Evolutionary conservation across 495 filamentous ascomycete genomes (phyloP).

Genomic region (Daldinia childiae): DNA sequence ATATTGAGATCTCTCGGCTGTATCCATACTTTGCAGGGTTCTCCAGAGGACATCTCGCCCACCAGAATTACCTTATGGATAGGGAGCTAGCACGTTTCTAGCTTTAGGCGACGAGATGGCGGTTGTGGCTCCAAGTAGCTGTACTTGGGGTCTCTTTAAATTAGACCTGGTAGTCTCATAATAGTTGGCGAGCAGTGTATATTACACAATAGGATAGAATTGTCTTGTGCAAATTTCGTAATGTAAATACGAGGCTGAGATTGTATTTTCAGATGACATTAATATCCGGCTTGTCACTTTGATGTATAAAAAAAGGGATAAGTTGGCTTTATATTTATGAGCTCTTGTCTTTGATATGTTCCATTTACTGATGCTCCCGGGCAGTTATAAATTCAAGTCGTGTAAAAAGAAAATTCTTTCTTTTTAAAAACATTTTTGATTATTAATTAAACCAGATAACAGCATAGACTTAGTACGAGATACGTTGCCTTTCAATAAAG

Average conservation of each 20-base stretch:
- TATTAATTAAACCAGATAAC: background rate
- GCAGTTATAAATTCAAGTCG: background rate
- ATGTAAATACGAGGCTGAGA: background rate
- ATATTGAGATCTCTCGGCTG: slow-evolving; percentile 35
- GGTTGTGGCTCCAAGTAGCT: background rate
- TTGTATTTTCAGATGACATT: background rate
- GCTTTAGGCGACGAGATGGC: slow-evolving; percentile 4
- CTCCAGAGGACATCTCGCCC: slow-evolving; percentile 18
- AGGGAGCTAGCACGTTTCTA: slow-evolving; percentile 9
- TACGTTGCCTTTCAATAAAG: background rate
- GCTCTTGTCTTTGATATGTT: background rate
- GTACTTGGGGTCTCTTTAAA: background rate
- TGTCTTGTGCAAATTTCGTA: background rate
- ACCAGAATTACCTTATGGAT: slow-evolving; percentile 8
- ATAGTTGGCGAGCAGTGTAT: background rate
- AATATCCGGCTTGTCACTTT: background rate
- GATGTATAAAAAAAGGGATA: background rate
- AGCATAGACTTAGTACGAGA: slow-evolving; percentile 5
- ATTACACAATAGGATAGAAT: background rate
- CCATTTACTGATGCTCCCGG: background rate
- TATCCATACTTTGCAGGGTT: slow-evolving; percentile 30
- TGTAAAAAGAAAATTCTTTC: too few relatives aligned
- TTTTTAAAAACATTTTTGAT: too few relatives aligned
- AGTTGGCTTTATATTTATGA: background rate
- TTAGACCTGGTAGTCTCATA: background rate